Evolutionary conservation across 192 early-diverging fungal genomes (phyloP).

Genomic region (Gigaspora rosea): DNA sequence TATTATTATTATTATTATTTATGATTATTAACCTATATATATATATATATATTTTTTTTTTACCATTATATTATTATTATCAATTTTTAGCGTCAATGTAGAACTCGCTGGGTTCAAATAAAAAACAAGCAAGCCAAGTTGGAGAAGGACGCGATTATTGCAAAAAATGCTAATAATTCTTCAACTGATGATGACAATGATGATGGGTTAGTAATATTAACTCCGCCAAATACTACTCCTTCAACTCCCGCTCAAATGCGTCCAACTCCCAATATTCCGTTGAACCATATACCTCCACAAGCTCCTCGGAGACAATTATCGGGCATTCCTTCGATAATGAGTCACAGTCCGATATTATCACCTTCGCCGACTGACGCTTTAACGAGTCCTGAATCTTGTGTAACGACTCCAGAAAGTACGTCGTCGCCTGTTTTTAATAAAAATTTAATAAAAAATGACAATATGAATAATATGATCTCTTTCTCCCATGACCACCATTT

Average conservation of each 20-base stretch:
- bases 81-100: conserved; percentile 54
- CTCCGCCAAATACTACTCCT: conserved; percentile 13
- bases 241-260: not conserved
- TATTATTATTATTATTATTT: not conserved
- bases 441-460: too few species aligned
- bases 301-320: not conserved
- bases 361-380: not conserved
- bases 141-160: conserved; percentile 5
- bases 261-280: too few species aligned
- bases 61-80: conserved; percentile 1
- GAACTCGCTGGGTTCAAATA: conserved; percentile 63
- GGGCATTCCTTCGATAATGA: not conserved
- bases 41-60: conserved; percentile 18
- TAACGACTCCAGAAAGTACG: not conserved
- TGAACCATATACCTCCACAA: too few species aligned
- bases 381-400: not conserved
- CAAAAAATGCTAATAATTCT: not conserved
- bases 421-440: not conserved
- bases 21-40: not conserved
- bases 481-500: too few species aligned
- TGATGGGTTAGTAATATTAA: not conserved
- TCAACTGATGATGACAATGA: conserved; percentile 8
- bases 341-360: not conserved
- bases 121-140: conserved; percentile 44
- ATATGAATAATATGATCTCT: too few species aligned